phyloP scores from a whole-genome alignment of 2,329 filamentous ascomycete species.

The Pleochaeta shiraiana region DNA sequence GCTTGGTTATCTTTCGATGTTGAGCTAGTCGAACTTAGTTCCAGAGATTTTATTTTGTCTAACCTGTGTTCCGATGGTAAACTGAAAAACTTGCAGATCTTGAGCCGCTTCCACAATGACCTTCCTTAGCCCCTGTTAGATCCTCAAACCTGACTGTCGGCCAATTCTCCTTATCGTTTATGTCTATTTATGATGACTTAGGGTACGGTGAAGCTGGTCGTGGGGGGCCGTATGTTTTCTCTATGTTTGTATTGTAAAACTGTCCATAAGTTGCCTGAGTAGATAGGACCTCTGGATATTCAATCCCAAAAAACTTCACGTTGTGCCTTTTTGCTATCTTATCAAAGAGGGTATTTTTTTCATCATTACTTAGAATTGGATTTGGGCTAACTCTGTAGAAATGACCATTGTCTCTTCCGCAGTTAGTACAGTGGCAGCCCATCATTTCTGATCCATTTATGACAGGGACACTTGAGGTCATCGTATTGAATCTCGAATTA shows the following conservation, averaged over 20 bases:
- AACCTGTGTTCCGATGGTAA: too few species aligned
- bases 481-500: not conserved
- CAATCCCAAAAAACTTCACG: not conserved
- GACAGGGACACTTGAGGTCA: not conserved
- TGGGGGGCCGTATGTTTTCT: not conserved
- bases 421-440: not conserved
- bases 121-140: not conserved
- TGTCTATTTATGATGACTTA: not conserved
- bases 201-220: not conserved
- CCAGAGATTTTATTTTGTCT: too few species aligned
- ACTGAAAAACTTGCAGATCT: not conserved
- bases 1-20: too few species aligned
- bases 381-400: not conserved
- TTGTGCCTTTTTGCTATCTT: not conserved
- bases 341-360: not conserved
- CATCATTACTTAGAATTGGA: not conserved
- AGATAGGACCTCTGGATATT: not conserved
- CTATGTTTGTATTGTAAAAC: not conserved
- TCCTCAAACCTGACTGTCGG: not conserved
- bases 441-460: not conserved
- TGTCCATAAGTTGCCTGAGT: not conserved
- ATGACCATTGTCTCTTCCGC: not conserved
- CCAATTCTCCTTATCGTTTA: not conserved
- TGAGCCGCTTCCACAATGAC: not conserved
- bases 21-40: too few species aligned